phyloP scores from a whole-genome alignment of 2,329 filamentous ascomycete species.

The Aureobasidium sp. region DNA sequence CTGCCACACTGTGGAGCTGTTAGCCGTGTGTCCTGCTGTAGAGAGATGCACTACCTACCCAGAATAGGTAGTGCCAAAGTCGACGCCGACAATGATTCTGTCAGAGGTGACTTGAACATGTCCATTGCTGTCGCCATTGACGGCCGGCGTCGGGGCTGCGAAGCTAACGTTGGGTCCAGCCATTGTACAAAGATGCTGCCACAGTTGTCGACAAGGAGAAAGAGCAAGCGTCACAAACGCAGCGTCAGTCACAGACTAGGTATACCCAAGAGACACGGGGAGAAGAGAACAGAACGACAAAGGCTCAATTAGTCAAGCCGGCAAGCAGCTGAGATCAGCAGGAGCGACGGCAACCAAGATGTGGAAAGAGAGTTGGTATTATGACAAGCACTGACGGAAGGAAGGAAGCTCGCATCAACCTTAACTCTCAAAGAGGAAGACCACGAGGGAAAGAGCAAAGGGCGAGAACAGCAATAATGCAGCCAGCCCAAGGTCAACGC shows the following conservation, averaged over 20 bases:
- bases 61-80: constrained; percentile 75
- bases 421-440: background rate
- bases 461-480: background rate
- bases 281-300: background rate
- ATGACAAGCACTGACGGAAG: constrained; percentile 11
- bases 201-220: background rate
- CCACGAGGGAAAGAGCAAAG: background rate
- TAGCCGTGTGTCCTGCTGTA: background rate
- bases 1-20: constrained; percentile 52
- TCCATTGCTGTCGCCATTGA: constrained; percentile 1
- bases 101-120: constrained; percentile 1
- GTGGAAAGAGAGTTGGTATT: background rate
- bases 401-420: constrained; percentile 2
- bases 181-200: background rate
- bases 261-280: background rate
- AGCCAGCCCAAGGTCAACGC: constrained; percentile 4
- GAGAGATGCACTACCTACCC: constrained; percentile 2
- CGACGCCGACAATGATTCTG: constrained; percentile 58
- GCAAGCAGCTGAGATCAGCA: background rate
- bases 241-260: background rate
- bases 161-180: constrained; percentile 11
- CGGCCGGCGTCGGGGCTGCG: background rate
- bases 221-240: background rate
- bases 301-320: background rate
- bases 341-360: background rate